Conservation (phyloP, 73 alveolate genomes). For the Breviolum minutum region DNA sequence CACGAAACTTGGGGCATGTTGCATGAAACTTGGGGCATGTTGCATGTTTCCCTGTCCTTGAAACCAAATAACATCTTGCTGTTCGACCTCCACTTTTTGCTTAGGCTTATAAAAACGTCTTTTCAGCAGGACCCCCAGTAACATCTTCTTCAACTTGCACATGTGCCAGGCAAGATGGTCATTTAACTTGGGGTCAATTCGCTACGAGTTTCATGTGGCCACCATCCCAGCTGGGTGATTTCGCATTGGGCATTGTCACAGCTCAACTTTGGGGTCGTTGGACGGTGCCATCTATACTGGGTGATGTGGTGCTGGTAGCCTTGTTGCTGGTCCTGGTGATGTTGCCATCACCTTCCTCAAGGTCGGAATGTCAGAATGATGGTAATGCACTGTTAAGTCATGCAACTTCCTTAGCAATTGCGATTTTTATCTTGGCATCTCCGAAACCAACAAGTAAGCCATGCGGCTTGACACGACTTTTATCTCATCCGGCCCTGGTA, state of each 20-base stretch:
- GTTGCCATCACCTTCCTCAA: slow-evolving; percentile 30
- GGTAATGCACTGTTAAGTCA: slow-evolving; percentile 35
- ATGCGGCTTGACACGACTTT: neutral
- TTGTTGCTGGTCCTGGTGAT: slow-evolving; percentile 2
- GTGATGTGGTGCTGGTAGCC: slow-evolving; percentile 12
- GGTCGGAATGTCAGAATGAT: slow-evolving; percentile 73
- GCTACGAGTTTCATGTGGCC: slow-evolving; percentile 92
- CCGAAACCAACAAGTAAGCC: neutral
- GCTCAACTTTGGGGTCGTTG: neutral
- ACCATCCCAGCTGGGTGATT: slow-evolving; percentile 72
- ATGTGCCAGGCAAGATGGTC: neutral
- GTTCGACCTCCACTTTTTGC: too few relatives aligned
- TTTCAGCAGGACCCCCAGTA: neutral
- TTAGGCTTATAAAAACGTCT: neutral
- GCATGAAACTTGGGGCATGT: too few relatives aligned
- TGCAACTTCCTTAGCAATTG: slow-evolving; percentile 44
- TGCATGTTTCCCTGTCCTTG: too few relatives aligned
- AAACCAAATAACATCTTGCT: too few relatives aligned
- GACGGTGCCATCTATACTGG: slow-evolving; percentile 8
- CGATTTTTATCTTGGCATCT: neutral
- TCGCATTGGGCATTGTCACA: slow-evolving; percentile 45
- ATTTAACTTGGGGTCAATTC: slow-evolving; percentile 17
- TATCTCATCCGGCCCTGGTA: slow-evolving; percentile 58
- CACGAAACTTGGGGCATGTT: too few relatives aligned
- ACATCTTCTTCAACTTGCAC: too few relatives aligned